Evolutionary conservation across 2,329 filamentous ascomycete genomes (phyloP).

Genomic region (Aspergillus pseudotamarii): DNA sequence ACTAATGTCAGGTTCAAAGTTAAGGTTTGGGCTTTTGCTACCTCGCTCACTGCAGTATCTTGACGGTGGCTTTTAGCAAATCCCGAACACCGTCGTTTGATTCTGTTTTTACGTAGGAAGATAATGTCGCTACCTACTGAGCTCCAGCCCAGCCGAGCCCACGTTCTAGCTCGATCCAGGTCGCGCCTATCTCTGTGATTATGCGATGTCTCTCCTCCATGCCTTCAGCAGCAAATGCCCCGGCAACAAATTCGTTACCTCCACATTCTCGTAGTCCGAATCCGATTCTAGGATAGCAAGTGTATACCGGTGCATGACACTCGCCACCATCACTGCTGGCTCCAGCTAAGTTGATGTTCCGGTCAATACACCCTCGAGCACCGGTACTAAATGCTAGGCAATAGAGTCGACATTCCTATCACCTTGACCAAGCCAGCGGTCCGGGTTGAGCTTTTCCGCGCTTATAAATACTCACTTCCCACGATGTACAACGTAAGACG

Average conservation of each 20-base stretch:
- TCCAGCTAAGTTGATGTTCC: conserved; percentile 48
- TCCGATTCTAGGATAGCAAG: conserved; percentile 37
- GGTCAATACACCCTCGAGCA: conserved; percentile 39
- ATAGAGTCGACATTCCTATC: no score
- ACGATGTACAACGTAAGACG: neutral
- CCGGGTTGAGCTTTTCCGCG: neutral
- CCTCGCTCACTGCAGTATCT: neutral
- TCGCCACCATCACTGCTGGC: conserved; percentile 48
- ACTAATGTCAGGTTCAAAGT: neutral
- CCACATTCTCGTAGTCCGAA: conserved; percentile 28
- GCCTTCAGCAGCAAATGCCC: conserved; percentile 21
- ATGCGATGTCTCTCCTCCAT: neutral
- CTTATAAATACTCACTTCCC: neutral
- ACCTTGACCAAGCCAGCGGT: neutral
- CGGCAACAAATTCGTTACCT: conserved; percentile 16
- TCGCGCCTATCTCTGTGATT: neutral
- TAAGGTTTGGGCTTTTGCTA: neutral
- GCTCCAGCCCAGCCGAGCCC: neutral
- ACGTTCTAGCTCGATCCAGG: neutral
- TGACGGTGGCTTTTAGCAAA: neutral
- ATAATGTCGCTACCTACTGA: neutral
- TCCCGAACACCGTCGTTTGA: no score
- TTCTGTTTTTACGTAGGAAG: no score
- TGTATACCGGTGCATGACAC: conserved; percentile 48
- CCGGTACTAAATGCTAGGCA: neutral